These are phyloP conservation scores for Phragmites australis DNA, from an alignment of 176 grass and related monocot species.

Conservation along the genomic window DNA sequence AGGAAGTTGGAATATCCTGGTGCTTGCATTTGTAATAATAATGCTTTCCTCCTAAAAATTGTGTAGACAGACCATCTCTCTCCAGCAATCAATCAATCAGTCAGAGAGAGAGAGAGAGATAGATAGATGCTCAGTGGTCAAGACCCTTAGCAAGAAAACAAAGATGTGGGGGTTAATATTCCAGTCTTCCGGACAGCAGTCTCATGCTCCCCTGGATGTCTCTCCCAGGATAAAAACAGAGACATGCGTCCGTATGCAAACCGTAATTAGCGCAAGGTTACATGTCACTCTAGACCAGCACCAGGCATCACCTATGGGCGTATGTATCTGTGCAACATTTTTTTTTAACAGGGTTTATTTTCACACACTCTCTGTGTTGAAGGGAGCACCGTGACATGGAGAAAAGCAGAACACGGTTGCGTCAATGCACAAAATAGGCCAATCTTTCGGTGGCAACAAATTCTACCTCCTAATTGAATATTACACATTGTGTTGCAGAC, in stretches of 20 bases:
- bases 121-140: constrained; percentile 22
- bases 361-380: constrained; percentile 18
- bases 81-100: constrained; percentile 18
- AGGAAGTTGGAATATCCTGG: constrained; percentile 40
- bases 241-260: constrained; percentile 36
- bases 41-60: constrained; percentile 25
- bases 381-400: constrained; percentile 3
- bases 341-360: not conserved
- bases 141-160: constrained; percentile 26
- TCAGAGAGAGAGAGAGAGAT: not conserved
- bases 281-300: not conserved
- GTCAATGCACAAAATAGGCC: not conserved
- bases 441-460: constrained; percentile 24
- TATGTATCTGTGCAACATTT: not conserved
- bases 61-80: not conserved
- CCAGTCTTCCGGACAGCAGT: constrained; percentile 35
- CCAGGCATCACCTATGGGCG: not conserved
- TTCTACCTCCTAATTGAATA: not conserved
- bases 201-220: constrained; percentile 38
- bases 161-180: constrained; percentile 1
- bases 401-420: constrained; percentile 13
- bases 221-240: constrained; percentile 25
- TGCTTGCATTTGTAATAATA: constrained; percentile 41
- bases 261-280: constrained; percentile 24
- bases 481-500: not conserved